Base-by-base conservation (phyloP, 441 rosid genomes). In the Rhodomyrtus psidioides region DNA sequence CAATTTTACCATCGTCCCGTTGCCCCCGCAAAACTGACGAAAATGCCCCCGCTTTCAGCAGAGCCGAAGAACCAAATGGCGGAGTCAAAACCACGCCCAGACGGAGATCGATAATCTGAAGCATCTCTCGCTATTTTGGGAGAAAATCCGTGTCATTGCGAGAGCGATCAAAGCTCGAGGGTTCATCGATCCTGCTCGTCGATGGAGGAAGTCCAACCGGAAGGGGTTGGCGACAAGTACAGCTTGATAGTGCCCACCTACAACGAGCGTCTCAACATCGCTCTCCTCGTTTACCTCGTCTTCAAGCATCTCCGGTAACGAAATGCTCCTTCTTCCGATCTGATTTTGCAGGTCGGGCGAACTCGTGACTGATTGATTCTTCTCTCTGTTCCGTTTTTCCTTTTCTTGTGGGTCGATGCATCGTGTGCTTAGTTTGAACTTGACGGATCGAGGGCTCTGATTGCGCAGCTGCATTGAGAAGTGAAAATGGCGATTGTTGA, bases 231-330 rank as follows among this genome's bases (percentile, higher is more conserved):
- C 84, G 89, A 92, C 87, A 96, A 94, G 92, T 96, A 94, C 91
- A 97, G 99, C 89, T 91, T 97, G 82, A 93, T 97, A 85, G 86
- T 97, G 82, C 98, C 98, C 42, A 97, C 99, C 4, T 96, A 95
- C 94, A 96, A 97, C 91, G 99, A 96, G 92, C 97, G 97, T 44
- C 94, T 96, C 88, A 97, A 97, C 89, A 94, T 97, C 87, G 94
- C 98, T 55, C 91, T 97, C 85, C 84, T 96, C 84, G 94, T 95
- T 90, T 97, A 93, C 93, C 98, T 97, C 86, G 85, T 96, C 89
- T 97, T 95, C 93, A 96, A 97, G 92, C 98, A 95, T 92, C 96
- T 97, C 86, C 92, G 91, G 99, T 97, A 88, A 51, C 51, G 42
- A 59, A 74, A 53, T 24, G 21, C 82, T 42, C 51, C 60, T 46